Percentiles rank a stretch among this genome's conserved stretches.
phyloP scores from a whole-genome alignment of 2,329 filamentous ascomycete genomes.

The Cladosporium sp. region DNA sequence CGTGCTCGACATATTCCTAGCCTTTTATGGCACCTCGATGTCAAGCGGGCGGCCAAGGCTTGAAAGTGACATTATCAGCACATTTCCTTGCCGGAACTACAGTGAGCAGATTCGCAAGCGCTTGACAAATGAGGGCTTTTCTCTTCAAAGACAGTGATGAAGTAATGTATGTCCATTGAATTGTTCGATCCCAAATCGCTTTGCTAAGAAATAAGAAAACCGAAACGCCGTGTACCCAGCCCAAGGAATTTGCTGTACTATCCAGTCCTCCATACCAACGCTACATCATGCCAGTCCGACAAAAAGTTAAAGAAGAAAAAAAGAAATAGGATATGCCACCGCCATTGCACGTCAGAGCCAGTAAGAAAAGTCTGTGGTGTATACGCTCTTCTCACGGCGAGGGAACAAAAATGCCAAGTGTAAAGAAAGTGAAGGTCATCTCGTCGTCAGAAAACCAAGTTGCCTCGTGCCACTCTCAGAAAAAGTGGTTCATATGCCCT shows the following conservation, averaged over 20 bases:
- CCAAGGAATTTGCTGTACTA: neutral
- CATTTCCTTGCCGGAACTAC: neutral
- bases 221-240: neutral
- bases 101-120: too few species aligned
- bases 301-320: neutral
- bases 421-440: neutral
- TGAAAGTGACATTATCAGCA: neutral
- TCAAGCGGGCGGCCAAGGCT: neutral
- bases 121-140: too few species aligned
- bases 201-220: neutral
- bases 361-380: neutral
- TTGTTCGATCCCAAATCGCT: neutral
- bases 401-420: neutral
- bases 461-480: neutral
- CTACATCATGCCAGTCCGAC: neutral
- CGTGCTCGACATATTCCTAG: too few species aligned
- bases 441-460: neutral
- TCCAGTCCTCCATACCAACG: neutral
- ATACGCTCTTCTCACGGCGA: neutral
- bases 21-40: too few species aligned
- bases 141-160: too few species aligned
- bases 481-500: constrained; percentile 52
- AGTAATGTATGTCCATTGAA: neutral
- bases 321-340: neutral
- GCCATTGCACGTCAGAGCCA: neutral